Percentiles rank a stretch among this genome's conserved stretches.
Conservation (phyloP, 2,329 filamentous ascomycete genomes). For the Xenosphaeropsis pyriputrescens region DNA sequence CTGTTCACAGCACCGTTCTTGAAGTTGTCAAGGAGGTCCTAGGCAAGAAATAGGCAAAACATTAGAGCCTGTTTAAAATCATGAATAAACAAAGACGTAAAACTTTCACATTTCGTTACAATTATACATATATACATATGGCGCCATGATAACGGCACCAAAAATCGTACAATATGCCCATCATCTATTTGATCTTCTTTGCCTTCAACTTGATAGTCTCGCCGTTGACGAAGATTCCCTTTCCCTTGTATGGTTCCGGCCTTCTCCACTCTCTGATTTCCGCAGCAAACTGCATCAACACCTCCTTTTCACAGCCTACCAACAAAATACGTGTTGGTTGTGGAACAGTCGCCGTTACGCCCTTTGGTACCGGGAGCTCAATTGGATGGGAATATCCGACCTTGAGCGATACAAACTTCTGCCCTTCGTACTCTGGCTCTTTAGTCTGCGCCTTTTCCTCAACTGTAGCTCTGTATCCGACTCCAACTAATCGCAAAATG, state of each 20-base stretch:
- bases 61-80: too few relatives aligned
- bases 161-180: background rate
- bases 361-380: slow-evolving; percentile 69
- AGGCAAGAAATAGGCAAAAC: slow-evolving; percentile 20
- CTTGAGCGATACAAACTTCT: slow-evolving; percentile 85
- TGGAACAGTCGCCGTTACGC: slow-evolving; percentile 75
- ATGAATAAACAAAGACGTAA: too few relatives aligned
- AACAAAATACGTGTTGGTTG: slow-evolving; percentile 84
- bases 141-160: too few relatives aligned
- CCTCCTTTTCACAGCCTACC: slow-evolving; percentile 75
- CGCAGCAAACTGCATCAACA: slow-evolving; percentile 83
- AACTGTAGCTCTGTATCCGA: slow-evolving; percentile 84
- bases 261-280: slow-evolving; percentile 75
- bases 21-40: slow-evolving; percentile 72
- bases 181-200: slow-evolving; percentile 79
- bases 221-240: slow-evolving; percentile 95
- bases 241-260: slow-evolving; percentile 97
- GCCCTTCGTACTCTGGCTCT: slow-evolving; percentile 55
- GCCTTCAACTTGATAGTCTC: slow-evolving; percentile 97
- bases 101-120: too few relatives aligned
- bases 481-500: slow-evolving; percentile 82
- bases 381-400: slow-evolving; percentile 95
- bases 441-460: slow-evolving; percentile 61
- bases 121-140: too few relatives aligned
- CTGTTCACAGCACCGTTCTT: slow-evolving; percentile 63